Evolutionary conservation across 1,284 basidiomycete genomes (phyloP), one percentile per base, ranked within the genome.

Genomic region (Marasmius tenuissimus): DNA sequence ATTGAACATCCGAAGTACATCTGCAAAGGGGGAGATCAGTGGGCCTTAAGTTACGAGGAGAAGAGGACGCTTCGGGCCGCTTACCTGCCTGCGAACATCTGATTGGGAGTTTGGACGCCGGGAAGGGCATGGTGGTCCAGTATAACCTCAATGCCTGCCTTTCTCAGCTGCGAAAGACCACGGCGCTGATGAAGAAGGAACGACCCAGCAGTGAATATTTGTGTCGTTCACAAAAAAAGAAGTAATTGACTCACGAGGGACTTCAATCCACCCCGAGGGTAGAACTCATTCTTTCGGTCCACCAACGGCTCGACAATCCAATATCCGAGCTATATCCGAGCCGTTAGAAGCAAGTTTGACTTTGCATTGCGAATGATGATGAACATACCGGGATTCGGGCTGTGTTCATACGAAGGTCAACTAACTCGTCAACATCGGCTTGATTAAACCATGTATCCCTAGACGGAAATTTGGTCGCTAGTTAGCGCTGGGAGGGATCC

Each of bases 241-340:
- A 39, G 14, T 33, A 35, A 10, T 12, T 20, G 22, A 66, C 82
- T 55, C 61, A 89, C 90, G 38, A 93, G 78, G 61, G 87, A 81
- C 8, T 70, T 62, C 45, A 92, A 79, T 33, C 91, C 91, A 18
- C 91, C 91, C 40, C 84, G 81, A 14, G 90, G 86, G 68, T 82
- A 93, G 51, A 78, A 82, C 68, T 93, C 91, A 1, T 73, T 78
- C 0, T 71, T 69, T 4, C 86, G 79, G 68, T 91, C 70, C 0
- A 93, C 91, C 7, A 93, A 76, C 7, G 76, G 78, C 70, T 93
- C 91, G 14, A 93, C 75, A 51, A 93, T 87, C 91, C 91, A 93
- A 70, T 88, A 93, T 0, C 91, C 91, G 27, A 93, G 81, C 89
- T 91, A 45, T 16, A 22, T 48, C n/a, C 5, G 34, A 51, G 3